Conservation (phyloP, 2,329 filamentous ascomycete genomes). For the Endothia cerciana region DNA sequence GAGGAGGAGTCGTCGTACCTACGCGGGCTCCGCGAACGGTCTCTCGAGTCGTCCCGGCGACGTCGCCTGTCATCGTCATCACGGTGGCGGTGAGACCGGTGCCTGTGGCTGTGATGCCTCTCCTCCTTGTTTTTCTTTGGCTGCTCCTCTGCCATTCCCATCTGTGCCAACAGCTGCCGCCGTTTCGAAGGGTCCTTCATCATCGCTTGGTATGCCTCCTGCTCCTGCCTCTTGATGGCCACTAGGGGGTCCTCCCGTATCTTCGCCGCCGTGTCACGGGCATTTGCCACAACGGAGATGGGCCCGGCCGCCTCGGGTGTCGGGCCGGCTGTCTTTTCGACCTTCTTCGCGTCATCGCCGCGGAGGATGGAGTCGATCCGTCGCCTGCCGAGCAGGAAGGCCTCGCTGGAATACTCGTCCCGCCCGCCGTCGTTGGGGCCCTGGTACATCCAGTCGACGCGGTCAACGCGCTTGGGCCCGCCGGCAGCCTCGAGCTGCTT, state of each 20-base stretch:
- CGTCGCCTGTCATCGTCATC: constrained; percentile 40
- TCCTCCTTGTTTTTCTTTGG: constrained; percentile 47
- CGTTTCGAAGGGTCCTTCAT: constrained; percentile 76
- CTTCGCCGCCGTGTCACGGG: constrained; percentile 82
- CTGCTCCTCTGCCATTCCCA: constrained; percentile 58
- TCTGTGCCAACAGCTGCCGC: constrained; percentile 67
- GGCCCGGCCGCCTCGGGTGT: constrained; percentile 58
- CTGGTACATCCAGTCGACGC: constrained; percentile 98
- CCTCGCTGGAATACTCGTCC: constrained; percentile 87
- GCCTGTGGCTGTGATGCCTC: constrained; percentile 47
- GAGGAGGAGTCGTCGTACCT: constrained; percentile 43
- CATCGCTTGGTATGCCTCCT: constrained; percentile 77
- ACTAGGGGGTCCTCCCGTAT: constrained; percentile 89
- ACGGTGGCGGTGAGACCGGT: constrained; percentile 40
- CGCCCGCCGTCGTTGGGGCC: constrained; percentile 79
- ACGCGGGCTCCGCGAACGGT: constrained; percentile 46
- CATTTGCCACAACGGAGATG: constrained; percentile 70
- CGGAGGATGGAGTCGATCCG: constrained; percentile 83
- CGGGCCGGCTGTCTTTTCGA: constrained; percentile 73
- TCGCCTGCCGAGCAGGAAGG: constrained; percentile 89
- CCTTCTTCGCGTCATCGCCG: constrained; percentile 76
- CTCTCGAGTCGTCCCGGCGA: constrained; percentile 49
- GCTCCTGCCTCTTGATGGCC: constrained; percentile 91
- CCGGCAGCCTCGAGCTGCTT: constrained; percentile 87
- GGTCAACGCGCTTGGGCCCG: constrained; percentile 75